These are phyloP conservation scores for Diplodia sapinea DNA, from an alignment of 2,329 filamentous ascomycete genomes.

Conservation along the genomic window DNA sequence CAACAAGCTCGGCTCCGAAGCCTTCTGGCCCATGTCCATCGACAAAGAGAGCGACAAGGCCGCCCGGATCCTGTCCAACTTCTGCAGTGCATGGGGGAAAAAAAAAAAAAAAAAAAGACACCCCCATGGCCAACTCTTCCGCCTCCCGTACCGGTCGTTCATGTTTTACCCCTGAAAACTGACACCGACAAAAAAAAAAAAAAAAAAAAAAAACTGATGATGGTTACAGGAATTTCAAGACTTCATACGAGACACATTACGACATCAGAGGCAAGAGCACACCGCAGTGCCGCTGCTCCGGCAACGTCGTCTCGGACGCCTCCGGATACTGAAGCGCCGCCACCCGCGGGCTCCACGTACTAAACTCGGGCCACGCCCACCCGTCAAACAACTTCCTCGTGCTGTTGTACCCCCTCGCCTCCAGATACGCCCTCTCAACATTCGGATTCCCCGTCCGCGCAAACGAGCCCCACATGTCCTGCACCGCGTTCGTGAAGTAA, in stretches of 20 bases:
- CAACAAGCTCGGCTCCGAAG: constrained; percentile 65
- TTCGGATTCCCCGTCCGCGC: constrained; percentile 13
- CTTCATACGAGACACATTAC: too few relatives aligned
- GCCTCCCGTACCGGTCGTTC: too few relatives aligned
- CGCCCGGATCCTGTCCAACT: constrained; percentile 84
- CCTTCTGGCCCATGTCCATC: constrained; percentile 83
- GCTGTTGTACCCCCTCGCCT: constrained; percentile 4
- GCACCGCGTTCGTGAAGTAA: constrained; percentile 14
- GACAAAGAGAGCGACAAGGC: constrained; percentile 93
- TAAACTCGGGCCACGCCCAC: constrained; percentile 13
- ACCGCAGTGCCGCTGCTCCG: neutral
- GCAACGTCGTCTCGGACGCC: neutral
- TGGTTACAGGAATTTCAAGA: too few relatives aligned
- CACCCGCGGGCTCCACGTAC: neutral
- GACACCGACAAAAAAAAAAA: constrained; percentile 49
- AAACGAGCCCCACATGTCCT: constrained; percentile 18
- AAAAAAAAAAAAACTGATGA: too few relatives aligned
- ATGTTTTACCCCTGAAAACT: neutral
- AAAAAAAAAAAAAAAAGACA: too few relatives aligned
- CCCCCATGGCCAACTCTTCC: too few relatives aligned
- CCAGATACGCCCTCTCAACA: neutral
- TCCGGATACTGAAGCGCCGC: constrained; percentile 8
- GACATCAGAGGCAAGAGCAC: constrained; percentile 40
- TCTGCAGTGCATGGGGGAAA: constrained; percentile 70
- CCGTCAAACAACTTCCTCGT: neutral